These are phyloP conservation scores for Ceratonia siliqua DNA, from an alignment of 306 rosid species.

Conservation along the genomic window DNA sequence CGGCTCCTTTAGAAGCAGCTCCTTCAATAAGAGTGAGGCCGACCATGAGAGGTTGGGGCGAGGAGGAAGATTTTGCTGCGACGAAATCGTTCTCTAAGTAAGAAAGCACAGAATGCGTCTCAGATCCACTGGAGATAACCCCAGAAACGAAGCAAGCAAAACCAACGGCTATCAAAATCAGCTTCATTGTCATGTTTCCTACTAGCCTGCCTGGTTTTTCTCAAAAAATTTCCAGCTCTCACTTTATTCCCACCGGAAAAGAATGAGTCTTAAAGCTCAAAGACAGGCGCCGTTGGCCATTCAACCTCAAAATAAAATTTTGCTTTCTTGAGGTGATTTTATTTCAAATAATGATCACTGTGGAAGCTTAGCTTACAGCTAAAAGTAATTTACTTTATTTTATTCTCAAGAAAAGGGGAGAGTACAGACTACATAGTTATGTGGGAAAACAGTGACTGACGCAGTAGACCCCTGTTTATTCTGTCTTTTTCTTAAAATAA, in stretches of 20 bases:
- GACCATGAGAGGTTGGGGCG: slow-evolving; percentile 54
- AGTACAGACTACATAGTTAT: not conserved
- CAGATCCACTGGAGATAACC: slow-evolving; percentile 42
- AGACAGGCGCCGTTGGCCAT: not conserved
- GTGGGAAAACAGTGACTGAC: not conserved
- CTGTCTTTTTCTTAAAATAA: not conserved
- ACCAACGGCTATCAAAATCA: slow-evolving; percentile 15
- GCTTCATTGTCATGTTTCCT: slow-evolving; percentile 35
- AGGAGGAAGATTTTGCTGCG: slow-evolving; percentile 26
- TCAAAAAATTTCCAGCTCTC: not conserved
- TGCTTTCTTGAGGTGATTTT: not conserved
- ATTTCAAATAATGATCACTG: not conserved
- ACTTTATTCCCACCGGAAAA: not conserved
- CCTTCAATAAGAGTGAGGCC: slow-evolving; percentile 68
- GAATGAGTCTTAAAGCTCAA: not conserved
- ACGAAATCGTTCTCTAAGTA: slow-evolving; percentile 38
- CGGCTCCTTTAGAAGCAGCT: slow-evolving; percentile 83
- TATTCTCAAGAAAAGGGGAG: not conserved
- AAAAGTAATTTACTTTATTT: not conserved
- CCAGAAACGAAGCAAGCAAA: slow-evolving; percentile 28
- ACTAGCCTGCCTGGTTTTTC: not conserved
- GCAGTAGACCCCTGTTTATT: not conserved
- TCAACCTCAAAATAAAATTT: not conserved
- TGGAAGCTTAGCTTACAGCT: not conserved
- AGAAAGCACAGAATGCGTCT: slow-evolving; percentile 30